Percentiles rank a stretch among this genome's conserved stretches.
These are phyloP conservation scores for Diplotaxis tenuifolia DNA, from an alignment of 345 rosid species.

Conservation along the genomic window DNA sequence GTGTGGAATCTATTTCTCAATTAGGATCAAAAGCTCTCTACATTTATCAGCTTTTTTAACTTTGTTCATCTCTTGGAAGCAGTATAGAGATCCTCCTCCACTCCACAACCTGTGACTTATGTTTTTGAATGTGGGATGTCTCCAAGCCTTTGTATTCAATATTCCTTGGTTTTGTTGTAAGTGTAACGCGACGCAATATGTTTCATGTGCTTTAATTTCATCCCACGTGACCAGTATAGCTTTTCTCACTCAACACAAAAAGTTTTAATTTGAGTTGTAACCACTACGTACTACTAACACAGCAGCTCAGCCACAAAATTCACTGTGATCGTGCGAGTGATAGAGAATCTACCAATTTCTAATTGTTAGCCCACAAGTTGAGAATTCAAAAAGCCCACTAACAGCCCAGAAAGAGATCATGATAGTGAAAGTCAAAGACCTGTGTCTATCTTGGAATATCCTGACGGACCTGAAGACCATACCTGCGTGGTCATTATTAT, in stretches of 20 bases:
- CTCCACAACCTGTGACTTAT: no score
- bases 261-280: not conserved
- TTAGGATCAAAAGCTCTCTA: not conserved
- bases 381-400: not conserved
- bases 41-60: not conserved
- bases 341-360: not conserved
- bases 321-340: not conserved
- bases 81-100: no score
- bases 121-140: no score
- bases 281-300: no score
- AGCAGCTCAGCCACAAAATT: no score
- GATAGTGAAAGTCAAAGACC: no score
- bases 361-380: not conserved
- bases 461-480: not conserved
- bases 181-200: not conserved
- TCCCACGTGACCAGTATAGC: not conserved
- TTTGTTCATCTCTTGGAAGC: not conserved
- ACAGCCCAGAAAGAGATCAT: not conserved
- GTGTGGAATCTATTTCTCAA: not conserved
- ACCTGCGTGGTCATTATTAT: not conserved
- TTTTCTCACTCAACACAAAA: not conserved
- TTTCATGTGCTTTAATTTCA: not conserved
- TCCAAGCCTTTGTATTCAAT: no score
- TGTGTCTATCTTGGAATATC: not conserved
- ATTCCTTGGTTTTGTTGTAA: no score